phyloP scores from a whole-genome alignment of 83 land plant species.

The Picea abies region DNA sequence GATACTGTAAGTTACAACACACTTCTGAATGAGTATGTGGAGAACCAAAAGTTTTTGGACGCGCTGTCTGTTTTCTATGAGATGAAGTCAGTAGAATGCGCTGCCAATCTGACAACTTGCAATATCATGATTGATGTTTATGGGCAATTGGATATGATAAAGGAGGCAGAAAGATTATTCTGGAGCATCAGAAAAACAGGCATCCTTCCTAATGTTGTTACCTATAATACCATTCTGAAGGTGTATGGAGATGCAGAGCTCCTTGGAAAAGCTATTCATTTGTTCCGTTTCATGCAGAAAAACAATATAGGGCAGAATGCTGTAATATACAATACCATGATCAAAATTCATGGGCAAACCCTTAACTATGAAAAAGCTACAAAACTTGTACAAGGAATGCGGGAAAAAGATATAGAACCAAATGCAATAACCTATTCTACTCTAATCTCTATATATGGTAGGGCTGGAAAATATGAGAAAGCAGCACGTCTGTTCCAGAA shows the following conservation, averaged over 20 bases:
- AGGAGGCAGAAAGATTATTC: conserved; percentile 90
- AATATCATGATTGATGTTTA: conserved; percentile 96
- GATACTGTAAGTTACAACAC: conserved; percentile 86
- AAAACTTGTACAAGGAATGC: conserved; percentile 80
- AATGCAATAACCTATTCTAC: conserved; percentile 85
- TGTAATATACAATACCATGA: conserved; percentile 93
- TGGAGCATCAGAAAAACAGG: conserved; percentile 76
- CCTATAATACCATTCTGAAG: conserved; percentile 88
- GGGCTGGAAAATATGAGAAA: conserved; percentile 79
- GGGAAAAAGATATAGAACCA: conserved; percentile 71
- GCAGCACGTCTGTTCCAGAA: conserved; percentile 86
- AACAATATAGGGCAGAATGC: conserved; percentile 76
- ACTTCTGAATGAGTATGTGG: conserved; percentile 63
- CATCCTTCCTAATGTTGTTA: conserved; percentile 71
- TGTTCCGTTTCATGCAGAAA: conserved; percentile 83
- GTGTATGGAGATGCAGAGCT: conserved; percentile 89
- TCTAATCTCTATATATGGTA: conserved; percentile 82
- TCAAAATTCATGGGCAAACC: conserved; percentile 69
- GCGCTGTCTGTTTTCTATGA: conserved; percentile 77
- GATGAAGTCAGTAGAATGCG: conserved; percentile 63
- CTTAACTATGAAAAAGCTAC: conserved; percentile 82
- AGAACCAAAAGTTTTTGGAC: conserved; percentile 59
- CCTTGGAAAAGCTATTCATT: conserved; percentile 78
- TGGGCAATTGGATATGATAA: conserved; percentile 84
- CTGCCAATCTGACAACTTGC: conserved; percentile 73